These are phyloP conservation scores for Citrullus mucosospermus DNA, from an alignment of 306 rosid species.

Conservation along the genomic window DNA sequence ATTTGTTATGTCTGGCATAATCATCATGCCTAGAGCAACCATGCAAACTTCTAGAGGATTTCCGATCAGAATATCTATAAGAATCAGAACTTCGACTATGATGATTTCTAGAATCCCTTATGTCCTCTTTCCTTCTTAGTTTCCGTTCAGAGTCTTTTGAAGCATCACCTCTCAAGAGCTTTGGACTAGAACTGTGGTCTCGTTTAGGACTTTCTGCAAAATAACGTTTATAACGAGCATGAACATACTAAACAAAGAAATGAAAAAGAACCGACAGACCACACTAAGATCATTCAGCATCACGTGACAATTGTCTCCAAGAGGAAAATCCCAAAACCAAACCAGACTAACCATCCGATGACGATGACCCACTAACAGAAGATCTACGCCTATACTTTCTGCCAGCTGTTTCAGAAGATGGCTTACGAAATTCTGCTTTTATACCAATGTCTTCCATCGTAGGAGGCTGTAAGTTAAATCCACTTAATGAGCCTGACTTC, in stretches of 20 bases:
- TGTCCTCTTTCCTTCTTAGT: constrained; percentile 39
- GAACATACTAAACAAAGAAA: background rate
- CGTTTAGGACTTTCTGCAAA: constrained; percentile 55
- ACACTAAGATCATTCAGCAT: background rate
- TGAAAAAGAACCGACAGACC: background rate
- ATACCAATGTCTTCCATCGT: constrained; percentile 24
- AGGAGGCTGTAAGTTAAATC: constrained; percentile 25
- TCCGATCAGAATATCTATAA: constrained; percentile 48
- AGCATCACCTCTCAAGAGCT: constrained; percentile 26
- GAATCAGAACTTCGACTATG: constrained; percentile 49
- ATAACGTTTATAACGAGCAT: constrained; percentile 10
- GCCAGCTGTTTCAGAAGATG: constrained; percentile 44
- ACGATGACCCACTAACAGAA: constrained; percentile 46
- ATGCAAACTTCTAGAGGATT: constrained; percentile 42
- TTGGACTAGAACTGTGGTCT: constrained; percentile 40
- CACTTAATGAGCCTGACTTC: constrained; percentile 12
- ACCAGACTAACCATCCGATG: constrained; percentile 56
- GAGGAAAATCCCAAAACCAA: background rate
- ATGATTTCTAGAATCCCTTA: constrained; percentile 34
- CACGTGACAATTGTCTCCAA: background rate
- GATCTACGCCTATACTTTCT: constrained; percentile 78
- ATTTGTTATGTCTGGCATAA: constrained; percentile 32
- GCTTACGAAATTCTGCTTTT: constrained; percentile 56
- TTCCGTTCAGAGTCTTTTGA: constrained; percentile 30
- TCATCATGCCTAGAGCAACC: constrained; percentile 48